These are phyloP conservation scores for Ustilago esculenta DNA, from an alignment of 1,284 basidiomycete species.

Conservation along the genomic window DNA sequence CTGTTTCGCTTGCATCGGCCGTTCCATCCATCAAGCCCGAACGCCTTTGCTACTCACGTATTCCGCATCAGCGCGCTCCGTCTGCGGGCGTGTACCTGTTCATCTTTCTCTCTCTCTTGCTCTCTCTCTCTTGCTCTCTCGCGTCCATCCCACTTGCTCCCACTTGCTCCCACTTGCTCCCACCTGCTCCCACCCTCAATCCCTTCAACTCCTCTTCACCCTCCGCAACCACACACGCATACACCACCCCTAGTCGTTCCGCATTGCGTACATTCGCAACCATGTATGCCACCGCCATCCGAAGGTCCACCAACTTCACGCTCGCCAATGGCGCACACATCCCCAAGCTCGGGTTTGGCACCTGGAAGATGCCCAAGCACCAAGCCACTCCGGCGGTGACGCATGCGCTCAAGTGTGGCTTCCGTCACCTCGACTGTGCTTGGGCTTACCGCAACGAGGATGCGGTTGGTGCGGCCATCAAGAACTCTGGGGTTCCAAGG, in stretches of 20 bases:
- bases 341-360: conserved; percentile 59
- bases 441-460: conserved; percentile 76
- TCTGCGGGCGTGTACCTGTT: conserved; percentile 22
- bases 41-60: conserved; percentile 13
- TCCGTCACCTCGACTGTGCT: conserved; percentile 58
- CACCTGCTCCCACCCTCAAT: not conserved
- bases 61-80: not conserved
- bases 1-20: too few relatives aligned
- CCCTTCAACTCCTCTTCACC: not conserved
- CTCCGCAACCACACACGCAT: conserved; percentile 44
- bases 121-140: conserved; percentile 7
- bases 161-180: conserved; percentile 4
- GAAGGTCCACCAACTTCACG: conserved; percentile 51
- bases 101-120: conserved; percentile 12
- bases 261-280: too few relatives aligned
- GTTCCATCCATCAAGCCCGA: conserved; percentile 4
- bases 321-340: conserved; percentile 59
- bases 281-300: conserved; percentile 54
- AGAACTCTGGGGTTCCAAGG: conserved; percentile 77
- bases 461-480: conserved; percentile 82
- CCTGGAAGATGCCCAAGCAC: conserved; percentile 58
- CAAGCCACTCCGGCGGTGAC: conserved; percentile 71
- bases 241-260: too few relatives aligned
- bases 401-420: conserved; percentile 58
- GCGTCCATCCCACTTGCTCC: not conserved